Evolutionary conservation across 1,284 basidiomycete species (phyloP).

Genomic region (Psilocybe mexicana): DNA sequence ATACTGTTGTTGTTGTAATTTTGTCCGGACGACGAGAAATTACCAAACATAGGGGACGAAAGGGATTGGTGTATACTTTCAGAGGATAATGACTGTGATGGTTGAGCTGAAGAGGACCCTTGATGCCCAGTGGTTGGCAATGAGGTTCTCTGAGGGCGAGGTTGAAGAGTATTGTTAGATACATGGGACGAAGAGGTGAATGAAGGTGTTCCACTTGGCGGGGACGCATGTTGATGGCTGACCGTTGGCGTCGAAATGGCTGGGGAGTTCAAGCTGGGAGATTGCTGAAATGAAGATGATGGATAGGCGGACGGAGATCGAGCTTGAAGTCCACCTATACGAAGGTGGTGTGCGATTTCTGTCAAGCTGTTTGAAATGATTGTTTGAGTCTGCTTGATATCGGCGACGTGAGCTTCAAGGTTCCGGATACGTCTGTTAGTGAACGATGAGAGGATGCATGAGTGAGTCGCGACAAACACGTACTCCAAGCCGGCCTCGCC

Average conservation of each 20-base stretch:
- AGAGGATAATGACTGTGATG: constrained; percentile 22
- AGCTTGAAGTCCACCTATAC: constrained; percentile 47
- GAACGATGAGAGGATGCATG: constrained; percentile 7
- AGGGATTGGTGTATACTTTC: constrained; percentile 29
- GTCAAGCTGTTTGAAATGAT: constrained; percentile 76
- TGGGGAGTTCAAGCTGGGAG: constrained; percentile 67
- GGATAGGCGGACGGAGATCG: constrained; percentile 67
- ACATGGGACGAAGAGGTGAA: constrained; percentile 33
- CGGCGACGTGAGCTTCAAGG: constrained; percentile 80
- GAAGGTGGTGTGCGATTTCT: constrained; percentile 72
- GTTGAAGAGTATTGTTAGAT: constrained; percentile 27
- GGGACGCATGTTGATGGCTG: constrained; percentile 44
- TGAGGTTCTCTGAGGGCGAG: constrained; percentile 31
- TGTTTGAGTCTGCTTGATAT: constrained; percentile 68
- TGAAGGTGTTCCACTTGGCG: constrained; percentile 28
- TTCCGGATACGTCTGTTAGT: constrained; percentile 76
- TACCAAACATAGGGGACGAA: constrained; percentile 33
- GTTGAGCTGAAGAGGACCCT: constrained; percentile 20
- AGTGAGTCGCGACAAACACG: constrained; percentile 32
- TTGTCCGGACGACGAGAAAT: constrained; percentile 31
- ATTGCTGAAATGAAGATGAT: constrained; percentile 56
- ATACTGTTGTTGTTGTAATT: constrained; percentile 28
- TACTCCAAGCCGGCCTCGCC: constrained; percentile 88
- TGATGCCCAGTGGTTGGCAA: constrained; percentile 29
- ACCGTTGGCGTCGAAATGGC: constrained; percentile 58